Evolutionary conservation across 257 asterid genomes (phyloP), one percentile per base, ranked within the genome.

Genomic region (Solanum neorickii): DNA sequence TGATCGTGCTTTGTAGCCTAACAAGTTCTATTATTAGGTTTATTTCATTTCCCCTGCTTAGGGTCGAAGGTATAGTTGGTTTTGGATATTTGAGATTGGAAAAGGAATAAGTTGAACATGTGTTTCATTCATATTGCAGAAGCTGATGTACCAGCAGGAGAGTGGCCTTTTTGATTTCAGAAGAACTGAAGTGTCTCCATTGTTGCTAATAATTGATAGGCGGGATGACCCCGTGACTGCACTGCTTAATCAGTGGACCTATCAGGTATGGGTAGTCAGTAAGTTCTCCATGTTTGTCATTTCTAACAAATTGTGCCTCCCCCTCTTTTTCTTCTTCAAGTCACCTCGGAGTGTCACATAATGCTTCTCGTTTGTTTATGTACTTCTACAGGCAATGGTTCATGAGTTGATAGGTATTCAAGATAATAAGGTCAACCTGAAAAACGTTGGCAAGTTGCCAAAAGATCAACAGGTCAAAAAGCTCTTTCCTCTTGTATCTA

Each of bases 141-240:
- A 95, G 92, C 97, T 97, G 91, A 97, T 97, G 99, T 97, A 97
- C 94, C 97, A 95, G 91, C 95, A 94, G 90, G 99, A 97, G 91
- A 95, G 98, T 90, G 96, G 98, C 87, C 97, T 95, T 86, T 97
- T 97, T 83, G 99, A 97, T 92, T 97, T 97, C 89, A 93, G 99
- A 83, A 94, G 99, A 65, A 83, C 98, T 56, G 99, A 96, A 92
- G 95, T 94, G 92, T 94, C 99, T 85, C 98, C 98, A 3, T 88
- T 96, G 93, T 91, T 96, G 93, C 94, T 96, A 66, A 90, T 96
- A 88, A 88, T 96, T 87, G 99, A 96, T 91, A 94, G 99, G 89
- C 92, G 99, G 87, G 99, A 96, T 91, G 99, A 96, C 89, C 99
- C 98, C 15, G 99, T 95, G 88, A 93, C 98, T 83, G 95, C 99